phyloP scores from a whole-genome alignment of 306 rosid genomes.

The Cucurbita pepo region DNA sequence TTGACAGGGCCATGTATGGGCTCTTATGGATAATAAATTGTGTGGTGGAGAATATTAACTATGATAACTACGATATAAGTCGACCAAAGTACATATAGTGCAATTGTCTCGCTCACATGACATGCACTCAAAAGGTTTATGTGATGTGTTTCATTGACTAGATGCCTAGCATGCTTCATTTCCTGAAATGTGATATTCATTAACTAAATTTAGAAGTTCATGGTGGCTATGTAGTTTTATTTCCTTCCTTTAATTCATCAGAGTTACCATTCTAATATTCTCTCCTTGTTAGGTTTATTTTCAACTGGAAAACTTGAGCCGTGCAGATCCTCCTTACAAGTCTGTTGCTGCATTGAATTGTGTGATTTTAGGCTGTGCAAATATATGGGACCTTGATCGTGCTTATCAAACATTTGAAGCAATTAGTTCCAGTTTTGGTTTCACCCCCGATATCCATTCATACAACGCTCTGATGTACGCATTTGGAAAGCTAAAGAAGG shows the following conservation, averaged over 20 bases:
- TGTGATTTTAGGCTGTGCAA: conserved; percentile 76
- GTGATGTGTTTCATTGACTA: background rate
- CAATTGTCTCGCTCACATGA: background rate
- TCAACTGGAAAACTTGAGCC: conserved; percentile 75
- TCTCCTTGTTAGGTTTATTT: conserved; percentile 57
- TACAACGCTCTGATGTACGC: conserved; percentile 72
- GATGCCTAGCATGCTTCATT: background rate
- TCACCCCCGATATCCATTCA: conserved; percentile 82
- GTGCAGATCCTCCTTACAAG: conserved; percentile 64
- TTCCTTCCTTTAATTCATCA: background rate
- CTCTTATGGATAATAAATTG: background rate
- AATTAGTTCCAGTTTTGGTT: conserved; percentile 58
- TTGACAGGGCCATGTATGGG: background rate
- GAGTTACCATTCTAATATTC: conserved; percentile 13
- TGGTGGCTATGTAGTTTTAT: background rate
- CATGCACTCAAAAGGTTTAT: background rate
- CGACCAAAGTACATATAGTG: background rate
- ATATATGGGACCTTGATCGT: conserved; percentile 91
- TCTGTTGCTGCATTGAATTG: conserved; percentile 86
- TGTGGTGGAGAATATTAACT: background rate
- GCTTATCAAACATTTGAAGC: conserved; percentile 97
- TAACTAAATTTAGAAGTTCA: background rate
- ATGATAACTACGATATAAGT: background rate
- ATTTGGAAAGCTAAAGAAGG: conserved; percentile 90
- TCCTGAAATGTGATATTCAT: background rate